A percentile compares a stretch with the other conserved stretches of the same genome.
Evolutionary conservation across 192 early-diverging fungal species (phyloP).

Genomic region (Umbelopsis ramanniana): DNA sequence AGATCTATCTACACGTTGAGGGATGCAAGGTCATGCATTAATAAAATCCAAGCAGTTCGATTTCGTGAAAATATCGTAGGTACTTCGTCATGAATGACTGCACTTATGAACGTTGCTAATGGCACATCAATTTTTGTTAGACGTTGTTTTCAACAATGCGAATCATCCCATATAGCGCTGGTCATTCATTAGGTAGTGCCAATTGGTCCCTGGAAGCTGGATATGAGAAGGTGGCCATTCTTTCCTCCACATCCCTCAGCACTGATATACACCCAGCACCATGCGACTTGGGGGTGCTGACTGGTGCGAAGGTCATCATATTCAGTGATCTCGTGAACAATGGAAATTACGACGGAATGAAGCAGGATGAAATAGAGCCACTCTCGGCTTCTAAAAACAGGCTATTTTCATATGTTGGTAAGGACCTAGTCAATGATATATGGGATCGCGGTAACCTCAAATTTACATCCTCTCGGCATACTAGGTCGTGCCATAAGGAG

Average conservation of each 20-base stretch:
- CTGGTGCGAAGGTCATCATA: slow-evolving; percentile 47
- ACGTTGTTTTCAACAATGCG: slow-evolving; percentile 25
- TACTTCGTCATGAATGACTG: neutral
- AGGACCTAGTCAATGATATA: too few relatives aligned
- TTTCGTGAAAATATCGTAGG: slow-evolving; percentile 59
- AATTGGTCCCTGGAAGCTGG: slow-evolving; percentile 77
- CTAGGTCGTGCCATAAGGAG: slow-evolving; percentile 40
- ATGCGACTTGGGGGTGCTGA: slow-evolving; percentile 49
- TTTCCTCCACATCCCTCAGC: slow-evolving; percentile 52
- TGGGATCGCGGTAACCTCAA: neutral
- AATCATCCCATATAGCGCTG: slow-evolving; percentile 70
- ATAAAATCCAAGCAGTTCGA: slow-evolving; percentile 62
- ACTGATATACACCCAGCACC: slow-evolving; percentile 51
- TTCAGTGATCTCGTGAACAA: slow-evolving; percentile 46
- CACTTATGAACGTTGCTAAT: neutral
- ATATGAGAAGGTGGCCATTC: slow-evolving; percentile 53
- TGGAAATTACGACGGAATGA: slow-evolving; percentile 21
- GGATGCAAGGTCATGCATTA: slow-evolving; percentile 61
- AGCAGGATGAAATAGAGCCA: neutral
- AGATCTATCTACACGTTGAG: slow-evolving; percentile 56
- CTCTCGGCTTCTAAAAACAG: slow-evolving; percentile 30
- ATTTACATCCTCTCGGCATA: neutral
- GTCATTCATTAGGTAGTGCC: slow-evolving; percentile 71
- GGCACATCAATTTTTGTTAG: neutral
- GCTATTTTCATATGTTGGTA: slow-evolving; percentile 45